These are phyloP conservation scores for Aspergillus pseudoviridinutans DNA, from an alignment of 2,329 filamentous ascomycete genomes.

Conservation along the genomic window DNA sequence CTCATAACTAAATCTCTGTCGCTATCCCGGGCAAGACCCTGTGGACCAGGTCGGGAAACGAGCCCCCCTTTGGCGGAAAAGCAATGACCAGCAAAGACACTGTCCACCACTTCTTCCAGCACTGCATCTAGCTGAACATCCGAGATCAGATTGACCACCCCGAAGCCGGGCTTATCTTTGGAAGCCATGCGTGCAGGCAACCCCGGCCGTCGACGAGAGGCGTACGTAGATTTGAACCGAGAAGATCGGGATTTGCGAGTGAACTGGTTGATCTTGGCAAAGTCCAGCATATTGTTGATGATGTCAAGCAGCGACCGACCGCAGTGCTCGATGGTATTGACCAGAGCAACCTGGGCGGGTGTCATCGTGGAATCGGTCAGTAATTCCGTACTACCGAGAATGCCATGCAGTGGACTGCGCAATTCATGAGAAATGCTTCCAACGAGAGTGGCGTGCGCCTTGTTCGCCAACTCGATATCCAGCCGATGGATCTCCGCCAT, in stretches of 20 bases:
- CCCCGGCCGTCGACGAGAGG: background rate
- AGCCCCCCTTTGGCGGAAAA: conserved; percentile 9
- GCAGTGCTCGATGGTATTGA: conserved; percentile 37
- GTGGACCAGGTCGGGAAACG: background rate
- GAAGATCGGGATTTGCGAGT: background rate
- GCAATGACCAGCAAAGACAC: conserved; percentile 24
- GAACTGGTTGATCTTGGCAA: conserved; percentile 24
- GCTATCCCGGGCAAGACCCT: background rate
- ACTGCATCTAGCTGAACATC: conserved; percentile 18
- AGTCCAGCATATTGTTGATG: conserved; percentile 37
- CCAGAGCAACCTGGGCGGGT: conserved; percentile 25
- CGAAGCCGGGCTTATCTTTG: background rate
- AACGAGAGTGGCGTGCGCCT: conserved; percentile 32
- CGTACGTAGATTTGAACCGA: background rate
- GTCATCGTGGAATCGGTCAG: conserved; percentile 27
- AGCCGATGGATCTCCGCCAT: conserved; percentile 31
- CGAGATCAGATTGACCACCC: conserved; percentile 2
- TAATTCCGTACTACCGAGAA: conserved; percentile 31
- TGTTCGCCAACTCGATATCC: conserved; percentile 26
- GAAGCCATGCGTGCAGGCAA: background rate
- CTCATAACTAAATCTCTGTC: background rate
- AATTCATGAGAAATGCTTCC: conserved; percentile 35
- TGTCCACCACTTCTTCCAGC: conserved; percentile 22
- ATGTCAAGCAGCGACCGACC: conserved; percentile 42
- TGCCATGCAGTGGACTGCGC: conserved; percentile 34